These are phyloP conservation scores for Ensete ventricosum DNA, from an alignment of 176 grass and related monocot species.

Conservation along the genomic window DNA sequence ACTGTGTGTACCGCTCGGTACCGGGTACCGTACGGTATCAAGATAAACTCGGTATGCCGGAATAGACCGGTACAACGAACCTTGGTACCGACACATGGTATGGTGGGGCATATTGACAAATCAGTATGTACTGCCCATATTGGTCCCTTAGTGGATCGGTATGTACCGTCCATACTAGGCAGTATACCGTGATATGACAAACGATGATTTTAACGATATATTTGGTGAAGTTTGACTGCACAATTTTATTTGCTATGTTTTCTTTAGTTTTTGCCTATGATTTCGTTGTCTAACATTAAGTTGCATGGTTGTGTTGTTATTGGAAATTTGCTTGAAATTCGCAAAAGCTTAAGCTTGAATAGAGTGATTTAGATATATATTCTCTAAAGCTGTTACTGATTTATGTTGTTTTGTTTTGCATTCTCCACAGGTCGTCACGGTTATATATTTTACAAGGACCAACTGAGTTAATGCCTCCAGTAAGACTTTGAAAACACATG, in stretches of 20 bases:
- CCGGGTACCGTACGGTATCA: too few species aligned
- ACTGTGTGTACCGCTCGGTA: too few species aligned
- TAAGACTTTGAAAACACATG: constrained; percentile 23
- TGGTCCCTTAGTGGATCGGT: too few species aligned
- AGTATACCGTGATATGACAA: too few species aligned
- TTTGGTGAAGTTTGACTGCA: background rate
- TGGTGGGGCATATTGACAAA: too few species aligned
- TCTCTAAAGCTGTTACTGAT: constrained; percentile 12
- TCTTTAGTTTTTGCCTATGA: background rate
- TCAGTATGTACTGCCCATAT: too few species aligned
- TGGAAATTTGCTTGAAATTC: background rate
- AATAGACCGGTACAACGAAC: too few species aligned
- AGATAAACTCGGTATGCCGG: too few species aligned
- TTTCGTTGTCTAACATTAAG: background rate
- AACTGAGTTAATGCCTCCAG: constrained; percentile 83
- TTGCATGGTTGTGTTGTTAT: background rate
- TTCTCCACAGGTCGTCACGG: constrained; percentile 52
- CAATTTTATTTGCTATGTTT: background rate
- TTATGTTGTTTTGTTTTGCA: constrained; percentile 9
- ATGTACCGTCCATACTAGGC: too few species aligned
- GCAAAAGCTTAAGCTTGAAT: background rate
- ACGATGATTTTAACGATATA: background rate
- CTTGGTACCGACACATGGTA: too few species aligned
- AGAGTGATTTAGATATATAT: background rate
- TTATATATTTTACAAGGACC: constrained; percentile 95